Conservation (phyloP, 2,329 filamentous ascomycete species). For the Hymenoscyphus linearis region DNA sequence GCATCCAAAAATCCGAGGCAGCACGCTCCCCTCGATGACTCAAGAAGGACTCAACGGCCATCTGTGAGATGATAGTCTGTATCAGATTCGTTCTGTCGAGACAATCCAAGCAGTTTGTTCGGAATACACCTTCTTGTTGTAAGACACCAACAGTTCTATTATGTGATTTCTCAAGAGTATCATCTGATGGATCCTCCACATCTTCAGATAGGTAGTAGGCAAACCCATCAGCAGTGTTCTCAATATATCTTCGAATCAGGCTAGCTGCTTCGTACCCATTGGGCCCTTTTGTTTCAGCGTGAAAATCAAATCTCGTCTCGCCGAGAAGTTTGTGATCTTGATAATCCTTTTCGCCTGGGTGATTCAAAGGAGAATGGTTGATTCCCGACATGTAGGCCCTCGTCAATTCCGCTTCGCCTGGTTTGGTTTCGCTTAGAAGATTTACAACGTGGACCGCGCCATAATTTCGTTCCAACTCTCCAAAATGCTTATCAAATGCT, state of each 20-base stretch:
- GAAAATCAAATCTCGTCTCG: conserved; percentile 91
- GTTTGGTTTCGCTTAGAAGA: conserved; percentile 83
- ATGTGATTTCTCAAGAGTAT: conserved; percentile 34
- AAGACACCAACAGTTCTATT: conserved; percentile 60
- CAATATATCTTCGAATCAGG: conserved; percentile 73
- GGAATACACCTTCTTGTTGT: conserved; percentile 92
- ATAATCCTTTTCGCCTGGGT: conserved; percentile 46
- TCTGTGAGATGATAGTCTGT: conserved; percentile 90
- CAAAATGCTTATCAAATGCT: conserved; percentile 93
- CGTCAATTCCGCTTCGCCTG: conserved; percentile 79
- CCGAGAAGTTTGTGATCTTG: conserved; percentile 69
- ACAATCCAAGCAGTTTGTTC: conserved; percentile 94
- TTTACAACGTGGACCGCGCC: conserved; percentile 91
- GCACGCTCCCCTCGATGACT: conserved; percentile 64
- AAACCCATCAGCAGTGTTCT: conserved; percentile 76
- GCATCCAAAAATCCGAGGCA: conserved; percentile 79
- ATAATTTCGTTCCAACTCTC: conserved; percentile 77
- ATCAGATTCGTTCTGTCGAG: conserved; percentile 93
- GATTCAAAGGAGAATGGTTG: conserved; percentile 65
- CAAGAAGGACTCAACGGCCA: conserved; percentile 84
- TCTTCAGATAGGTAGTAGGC: conserved; percentile 87
- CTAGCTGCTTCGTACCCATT: conserved; percentile 87
- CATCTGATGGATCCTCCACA: conserved; percentile 38
- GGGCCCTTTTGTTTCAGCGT: conserved; percentile 84
- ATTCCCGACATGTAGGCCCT: conserved; percentile 75